Evolutionary conservation across 176 grass and related monocot genomes (phyloP).

Genomic region (Phoenix dactylifera): DNA sequence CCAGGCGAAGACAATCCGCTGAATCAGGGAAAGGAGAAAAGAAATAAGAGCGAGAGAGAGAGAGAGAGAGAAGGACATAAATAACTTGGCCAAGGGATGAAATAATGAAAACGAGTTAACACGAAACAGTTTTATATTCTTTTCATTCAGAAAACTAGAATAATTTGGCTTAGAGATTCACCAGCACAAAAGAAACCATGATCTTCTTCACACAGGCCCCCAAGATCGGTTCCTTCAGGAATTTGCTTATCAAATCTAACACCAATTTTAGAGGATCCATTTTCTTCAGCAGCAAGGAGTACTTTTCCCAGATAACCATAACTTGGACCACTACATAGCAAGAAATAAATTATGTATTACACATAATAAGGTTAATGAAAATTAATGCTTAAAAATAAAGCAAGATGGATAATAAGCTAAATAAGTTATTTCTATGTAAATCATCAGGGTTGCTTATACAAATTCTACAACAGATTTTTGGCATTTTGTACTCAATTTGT

Average conservation of each 20-base stretch:
- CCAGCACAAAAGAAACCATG: constrained; percentile 23
- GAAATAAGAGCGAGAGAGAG: not conserved
- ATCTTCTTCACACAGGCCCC: constrained; percentile 17
- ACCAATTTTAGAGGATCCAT: constrained; percentile 10
- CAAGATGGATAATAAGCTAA: too few relatives aligned
- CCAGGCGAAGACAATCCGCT: constrained; percentile 69
- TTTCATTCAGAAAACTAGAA: not conserved
- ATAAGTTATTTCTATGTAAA: too few relatives aligned
- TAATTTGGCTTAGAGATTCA: not conserved
- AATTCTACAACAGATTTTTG: too few relatives aligned
- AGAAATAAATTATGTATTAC: not conserved
- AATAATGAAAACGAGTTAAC: not conserved
- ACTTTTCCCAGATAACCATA: constrained; percentile 22
- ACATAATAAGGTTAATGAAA: too few relatives aligned
- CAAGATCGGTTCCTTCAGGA: constrained; percentile 16
- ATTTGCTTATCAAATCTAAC: constrained; percentile 22
- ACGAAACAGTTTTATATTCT: constrained; percentile 1
- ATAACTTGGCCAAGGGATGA: too few relatives aligned
- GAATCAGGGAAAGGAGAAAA: constrained; percentile 25
- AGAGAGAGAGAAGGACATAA: too few relatives aligned
- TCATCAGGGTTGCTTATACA: too few relatives aligned
- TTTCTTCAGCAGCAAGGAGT: constrained; percentile 17
- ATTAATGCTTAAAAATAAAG: too few relatives aligned
- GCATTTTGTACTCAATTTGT: too few relatives aligned
- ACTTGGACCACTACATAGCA: constrained; percentile 10